These are phyloP conservation scores for Sporothrix inflata DNA, from an alignment of 2,329 filamentous ascomycete genomes.

Conservation along the genomic window DNA sequence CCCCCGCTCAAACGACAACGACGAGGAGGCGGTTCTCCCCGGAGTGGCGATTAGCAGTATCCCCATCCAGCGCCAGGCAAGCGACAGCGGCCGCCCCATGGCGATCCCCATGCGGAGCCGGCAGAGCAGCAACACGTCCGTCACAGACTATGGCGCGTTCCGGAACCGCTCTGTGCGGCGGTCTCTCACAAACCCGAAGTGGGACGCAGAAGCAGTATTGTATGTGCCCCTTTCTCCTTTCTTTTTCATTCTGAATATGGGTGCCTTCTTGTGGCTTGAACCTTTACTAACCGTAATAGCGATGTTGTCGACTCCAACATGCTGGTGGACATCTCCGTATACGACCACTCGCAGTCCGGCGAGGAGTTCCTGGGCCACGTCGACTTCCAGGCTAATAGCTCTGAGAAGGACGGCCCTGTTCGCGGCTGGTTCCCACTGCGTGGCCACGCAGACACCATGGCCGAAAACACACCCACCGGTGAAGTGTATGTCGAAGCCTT, in stretches of 20 bases:
- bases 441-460: conserved; percentile 70
- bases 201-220: conserved; percentile 96
- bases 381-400: conserved; percentile 70
- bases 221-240: conserved; percentile 57
- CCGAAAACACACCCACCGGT: conserved; percentile 76
- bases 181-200: conserved; percentile 81
- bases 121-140: conserved; percentile 93
- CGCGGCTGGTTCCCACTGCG: conserved; percentile 85
- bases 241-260: conserved; percentile 5
- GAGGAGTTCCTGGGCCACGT: conserved; percentile 94
- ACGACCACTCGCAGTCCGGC: conserved; percentile 72
- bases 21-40: conserved; percentile 53
- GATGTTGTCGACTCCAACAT: conserved; percentile 93
- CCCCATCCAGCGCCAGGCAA: conserved; percentile 69
- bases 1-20: conserved; percentile 66
- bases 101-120: conserved; percentile 96
- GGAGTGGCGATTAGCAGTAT: conserved; percentile 53
- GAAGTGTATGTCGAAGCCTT: conserved; percentile 86
- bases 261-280: no score
- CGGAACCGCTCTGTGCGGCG: conserved; percentile 60
- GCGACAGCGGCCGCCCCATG: conserved; percentile 82
- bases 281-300: conserved; percentile 50
- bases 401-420: conserved; percentile 69
- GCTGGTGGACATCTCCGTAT: conserved; percentile 89
- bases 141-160: conserved; percentile 65